Conservation (phyloP, 352 stramenopile genomes). For the Saprolegnia diclina region DNA sequence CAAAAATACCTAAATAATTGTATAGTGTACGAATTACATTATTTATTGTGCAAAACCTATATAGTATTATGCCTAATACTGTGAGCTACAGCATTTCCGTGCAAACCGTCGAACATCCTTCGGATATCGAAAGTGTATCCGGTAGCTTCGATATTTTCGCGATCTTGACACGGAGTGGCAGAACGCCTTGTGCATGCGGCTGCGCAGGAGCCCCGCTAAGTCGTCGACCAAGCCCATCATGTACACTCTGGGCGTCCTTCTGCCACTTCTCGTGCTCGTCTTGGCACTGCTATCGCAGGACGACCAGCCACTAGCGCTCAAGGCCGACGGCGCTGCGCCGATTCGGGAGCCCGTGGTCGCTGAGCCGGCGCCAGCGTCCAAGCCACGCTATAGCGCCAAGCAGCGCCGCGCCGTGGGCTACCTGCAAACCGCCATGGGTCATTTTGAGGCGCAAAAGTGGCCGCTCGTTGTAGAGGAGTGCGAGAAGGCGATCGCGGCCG, state of each 20-base stretch:
- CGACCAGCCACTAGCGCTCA: neutral
- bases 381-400: conserved; percentile 10
- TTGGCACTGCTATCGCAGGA: conserved; percentile 9
- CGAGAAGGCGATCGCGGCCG: conserved; percentile 23
- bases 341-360: neutral
- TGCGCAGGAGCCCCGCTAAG: neutral
- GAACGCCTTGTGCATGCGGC: neutral
- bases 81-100: no score
- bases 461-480: conserved; percentile 25
- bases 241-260: conserved; percentile 14
- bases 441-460: conserved; percentile 27
- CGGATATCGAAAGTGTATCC: neutral
- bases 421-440: conserved; percentile 18
- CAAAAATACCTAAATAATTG: no score
- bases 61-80: no score
- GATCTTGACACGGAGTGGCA: neutral
- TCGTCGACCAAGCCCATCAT: neutral
- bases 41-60: neutral
- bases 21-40: no score
- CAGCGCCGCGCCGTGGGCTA: conserved; percentile 16
- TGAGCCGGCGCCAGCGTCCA: neutral
- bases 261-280: conserved; percentile 14
- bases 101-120: neutral
- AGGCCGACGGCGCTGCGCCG: neutral
- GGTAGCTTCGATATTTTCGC: neutral